phyloP scores from a whole-genome alignment of 2,329 filamentous ascomycete species.

The Pseudopyrenochaeta lycopersici region DNA sequence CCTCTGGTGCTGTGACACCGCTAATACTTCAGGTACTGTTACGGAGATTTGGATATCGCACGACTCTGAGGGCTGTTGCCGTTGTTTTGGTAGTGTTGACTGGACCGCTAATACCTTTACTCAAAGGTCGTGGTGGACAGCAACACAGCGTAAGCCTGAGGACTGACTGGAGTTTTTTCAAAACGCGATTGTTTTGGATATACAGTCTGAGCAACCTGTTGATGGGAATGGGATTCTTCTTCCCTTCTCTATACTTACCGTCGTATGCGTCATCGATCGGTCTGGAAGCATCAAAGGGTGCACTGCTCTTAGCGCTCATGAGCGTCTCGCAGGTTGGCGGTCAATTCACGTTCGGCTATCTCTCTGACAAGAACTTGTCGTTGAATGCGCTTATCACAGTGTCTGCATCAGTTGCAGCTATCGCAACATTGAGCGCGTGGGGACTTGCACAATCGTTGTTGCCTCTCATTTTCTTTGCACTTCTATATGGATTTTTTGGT shows the following conservation, averaged over 20 bases:
- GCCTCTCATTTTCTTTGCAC: conserved; percentile 49
- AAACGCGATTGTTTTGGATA: conserved; percentile 19
- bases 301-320: conserved; percentile 45
- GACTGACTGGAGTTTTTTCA: conserved; percentile 46
- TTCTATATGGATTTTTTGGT: conserved; percentile 51
- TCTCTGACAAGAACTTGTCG: conserved; percentile 46
- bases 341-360: conserved; percentile 43
- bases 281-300: conserved; percentile 29
- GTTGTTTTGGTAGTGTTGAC: conserved; percentile 39
- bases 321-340: conserved; percentile 46
- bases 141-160: conserved; percentile 28
- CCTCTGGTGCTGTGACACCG: conserved; percentile 54
- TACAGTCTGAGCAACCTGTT: conserved; percentile 50
- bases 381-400: conserved; percentile 42
- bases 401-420: conserved; percentile 37
- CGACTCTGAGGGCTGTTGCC: conserved; percentile 52
- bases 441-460: conserved; percentile 50
- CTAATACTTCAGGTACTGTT: conserved; percentile 51
- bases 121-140: conserved; percentile 49
- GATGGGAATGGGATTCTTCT: conserved; percentile 50
- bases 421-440: conserved; percentile 51
- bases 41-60: conserved; percentile 47
- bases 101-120: conserved; percentile 44
- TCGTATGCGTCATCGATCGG: conserved; percentile 36
- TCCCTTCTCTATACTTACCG: conserved; percentile 50